These are phyloP conservation scores for Chlorencoelia australis DNA, from an alignment of 2,329 filamentous ascomycete species.

Conservation along the genomic window DNA sequence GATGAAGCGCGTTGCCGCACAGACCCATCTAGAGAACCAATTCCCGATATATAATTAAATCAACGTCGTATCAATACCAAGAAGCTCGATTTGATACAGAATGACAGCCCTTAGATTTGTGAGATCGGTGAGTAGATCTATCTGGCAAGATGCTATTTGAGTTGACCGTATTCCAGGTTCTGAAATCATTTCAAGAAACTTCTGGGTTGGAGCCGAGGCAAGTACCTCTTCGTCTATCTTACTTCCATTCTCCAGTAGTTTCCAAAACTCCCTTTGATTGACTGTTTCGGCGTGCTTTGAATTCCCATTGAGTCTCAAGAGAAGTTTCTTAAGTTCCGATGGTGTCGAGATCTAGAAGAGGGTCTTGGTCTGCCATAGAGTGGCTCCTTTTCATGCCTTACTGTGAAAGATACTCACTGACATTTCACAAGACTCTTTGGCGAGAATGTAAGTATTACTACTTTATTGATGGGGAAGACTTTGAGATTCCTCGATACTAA, in stretches of 20 bases:
- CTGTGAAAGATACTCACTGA: slow-evolving; percentile 4
- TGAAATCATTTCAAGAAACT: slow-evolving; percentile 65
- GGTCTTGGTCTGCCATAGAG: too few species aligned
- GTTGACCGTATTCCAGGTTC: slow-evolving; percentile 46
- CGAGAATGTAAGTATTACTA: slow-evolving; percentile 22
- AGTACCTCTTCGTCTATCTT: too few species aligned
- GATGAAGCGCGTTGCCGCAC: neutral
- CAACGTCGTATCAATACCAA: neutral
- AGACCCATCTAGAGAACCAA: neutral
- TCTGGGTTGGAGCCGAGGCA: slow-evolving; percentile 87
- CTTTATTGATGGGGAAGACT: neutral
- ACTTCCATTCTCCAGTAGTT: too few species aligned
- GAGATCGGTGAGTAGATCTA: slow-evolving; percentile 41
- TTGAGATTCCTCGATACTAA: slow-evolving; percentile 2
- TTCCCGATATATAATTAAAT: slow-evolving; percentile 2
- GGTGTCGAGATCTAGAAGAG: too few species aligned
- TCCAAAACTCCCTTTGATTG: too few species aligned
- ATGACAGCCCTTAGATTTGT: slow-evolving; percentile 54
- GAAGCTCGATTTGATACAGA: slow-evolving; percentile 12
- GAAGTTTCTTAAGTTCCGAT: too few species aligned
- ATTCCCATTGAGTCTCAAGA: too few species aligned
- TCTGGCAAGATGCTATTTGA: neutral
- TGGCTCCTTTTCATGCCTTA: neutral
- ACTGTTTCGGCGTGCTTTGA: too few species aligned
- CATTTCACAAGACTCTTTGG: slow-evolving; percentile 22